Evolutionary conservation across 257 asterid genomes (phyloP).

Genomic region (Apocynum venetum): DNA sequence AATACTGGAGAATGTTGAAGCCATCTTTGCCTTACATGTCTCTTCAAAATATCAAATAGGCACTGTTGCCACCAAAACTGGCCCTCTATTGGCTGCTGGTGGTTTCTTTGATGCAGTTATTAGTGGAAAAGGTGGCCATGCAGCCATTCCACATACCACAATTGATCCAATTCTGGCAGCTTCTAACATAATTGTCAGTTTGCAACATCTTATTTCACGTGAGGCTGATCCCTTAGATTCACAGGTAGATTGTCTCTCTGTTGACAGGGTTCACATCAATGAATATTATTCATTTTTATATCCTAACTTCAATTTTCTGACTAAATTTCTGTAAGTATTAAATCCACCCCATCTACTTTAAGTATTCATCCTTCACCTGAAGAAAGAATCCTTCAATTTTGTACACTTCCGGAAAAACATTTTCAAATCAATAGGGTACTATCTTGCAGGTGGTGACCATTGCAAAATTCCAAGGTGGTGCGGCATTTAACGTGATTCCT

Average conservation of each 20-base stretch:
- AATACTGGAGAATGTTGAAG: slow-evolving; percentile 45
- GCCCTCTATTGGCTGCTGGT: slow-evolving; percentile 54
- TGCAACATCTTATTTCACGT: slow-evolving; percentile 72
- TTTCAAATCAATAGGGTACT: too few relatives aligned
- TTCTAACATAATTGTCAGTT: slow-evolving; percentile 47
- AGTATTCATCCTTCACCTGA: too few relatives aligned
- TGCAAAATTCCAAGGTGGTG: slow-evolving; percentile 54
- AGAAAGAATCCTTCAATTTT: too few relatives aligned
- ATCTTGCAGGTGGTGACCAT: slow-evolving; percentile 53
- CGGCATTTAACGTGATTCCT: slow-evolving; percentile 60
- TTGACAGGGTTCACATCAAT: background rate
- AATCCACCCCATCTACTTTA: too few relatives aligned
- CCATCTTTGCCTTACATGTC: slow-evolving; percentile 61
- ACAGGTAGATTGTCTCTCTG: slow-evolving; percentile 32
- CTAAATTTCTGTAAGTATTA: too few relatives aligned
- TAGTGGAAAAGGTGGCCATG: slow-evolving; percentile 73
- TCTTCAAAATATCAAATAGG: slow-evolving; percentile 36
- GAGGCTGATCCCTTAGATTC: slow-evolving; percentile 78
- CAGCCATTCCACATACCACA: slow-evolving; percentile 58
- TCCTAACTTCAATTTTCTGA: background rate
- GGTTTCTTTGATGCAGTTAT: slow-evolving; percentile 61
- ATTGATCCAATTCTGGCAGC: slow-evolving; percentile 60
- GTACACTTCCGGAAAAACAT: too few relatives aligned
- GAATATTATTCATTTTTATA: background rate
- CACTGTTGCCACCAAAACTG: slow-evolving; percentile 34